Percentiles rank a stretch among this genome's conserved stretches.
phyloP scores from a whole-genome alignment of 1,139 yeast genomes.

The Blastobotrys proliferans region DNA sequence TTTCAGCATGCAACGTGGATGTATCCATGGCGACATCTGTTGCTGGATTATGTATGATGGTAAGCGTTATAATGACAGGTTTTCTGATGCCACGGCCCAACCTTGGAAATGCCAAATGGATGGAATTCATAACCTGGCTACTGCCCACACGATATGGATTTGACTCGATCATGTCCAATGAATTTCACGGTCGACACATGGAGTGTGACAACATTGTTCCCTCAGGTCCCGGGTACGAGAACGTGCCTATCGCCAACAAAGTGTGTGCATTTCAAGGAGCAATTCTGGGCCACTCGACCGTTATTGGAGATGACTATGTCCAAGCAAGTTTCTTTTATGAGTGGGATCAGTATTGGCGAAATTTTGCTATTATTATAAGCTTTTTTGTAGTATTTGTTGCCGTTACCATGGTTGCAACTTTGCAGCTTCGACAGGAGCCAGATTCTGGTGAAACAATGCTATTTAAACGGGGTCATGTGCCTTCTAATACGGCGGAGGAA shows the following conservation, averaged over 20 bases:
- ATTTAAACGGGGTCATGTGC: constrained; percentile 45
- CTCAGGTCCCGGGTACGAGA: constrained; percentile 37
- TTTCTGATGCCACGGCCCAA: constrained; percentile 46
- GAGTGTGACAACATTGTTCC: constrained; percentile 36
- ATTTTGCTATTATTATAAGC: constrained; percentile 37
- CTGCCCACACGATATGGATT: constrained; percentile 55
- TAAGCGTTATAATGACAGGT: constrained; percentile 48
- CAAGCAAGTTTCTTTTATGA: constrained; percentile 35
- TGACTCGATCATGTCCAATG: constrained; percentile 46
- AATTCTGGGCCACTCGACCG: constrained; percentile 38
- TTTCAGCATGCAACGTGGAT: constrained; percentile 52
- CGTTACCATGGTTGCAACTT: constrained; percentile 35
- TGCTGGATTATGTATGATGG: constrained; percentile 44
- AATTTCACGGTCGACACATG: constrained; percentile 42
- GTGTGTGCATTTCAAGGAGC: constrained; percentile 44
- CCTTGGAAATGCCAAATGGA: constrained; percentile 52
- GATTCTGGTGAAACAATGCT: constrained; percentile 60
- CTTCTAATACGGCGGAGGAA: constrained; percentile 32
- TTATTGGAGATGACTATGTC: constrained; percentile 43
- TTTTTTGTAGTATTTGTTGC: constrained; percentile 34
- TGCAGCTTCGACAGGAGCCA: constrained; percentile 41
- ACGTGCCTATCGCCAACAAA: constrained; percentile 34
- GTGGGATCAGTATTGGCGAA: constrained; percentile 38
- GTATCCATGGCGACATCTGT: constrained; percentile 54
- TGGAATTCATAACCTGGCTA: constrained; percentile 46